phyloP scores from a whole-genome alignment of 768 basidiomycete genomes.

The Suillus variegatus region DNA sequence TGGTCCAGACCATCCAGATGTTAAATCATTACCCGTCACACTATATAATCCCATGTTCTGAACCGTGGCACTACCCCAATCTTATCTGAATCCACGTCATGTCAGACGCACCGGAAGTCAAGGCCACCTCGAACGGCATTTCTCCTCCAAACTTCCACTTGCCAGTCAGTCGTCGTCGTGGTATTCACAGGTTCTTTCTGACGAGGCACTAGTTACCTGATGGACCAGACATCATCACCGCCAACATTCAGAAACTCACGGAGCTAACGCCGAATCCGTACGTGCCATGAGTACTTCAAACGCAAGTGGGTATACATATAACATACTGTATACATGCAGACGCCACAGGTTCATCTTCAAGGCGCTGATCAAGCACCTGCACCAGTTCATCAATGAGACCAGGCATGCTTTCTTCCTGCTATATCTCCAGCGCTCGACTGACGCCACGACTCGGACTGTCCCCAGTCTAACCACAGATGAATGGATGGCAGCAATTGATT shows the following conservation, averaged over 20 bases:
- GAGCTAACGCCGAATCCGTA: conserved; percentile 42
- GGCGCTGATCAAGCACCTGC: conserved; percentile 65
- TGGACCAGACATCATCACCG: conserved; percentile 49
- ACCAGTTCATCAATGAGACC: conserved; percentile 74
- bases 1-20: background rate
- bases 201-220: conserved; percentile 43
- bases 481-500: conserved; percentile 81
- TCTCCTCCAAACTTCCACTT: conserved; percentile 38
- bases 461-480: conserved; percentile 73
- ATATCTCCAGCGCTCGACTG: background rate
- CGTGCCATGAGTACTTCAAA: conserved; percentile 10
- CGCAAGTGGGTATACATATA: background rate
- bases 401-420: conserved; percentile 36
- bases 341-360: conserved; percentile 50
- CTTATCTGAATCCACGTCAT: background rate
- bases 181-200: background rate
- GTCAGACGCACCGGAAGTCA: conserved; percentile 13
- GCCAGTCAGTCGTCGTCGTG: conserved; percentile 34
- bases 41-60: background rate
- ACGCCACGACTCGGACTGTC: background rate
- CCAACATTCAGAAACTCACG: conserved; percentile 43
- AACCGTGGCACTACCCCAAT: background rate
- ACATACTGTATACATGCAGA: conserved; percentile 18
- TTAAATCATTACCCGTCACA: background rate
- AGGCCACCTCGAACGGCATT: conserved; percentile 41